Conservation (phyloP, 23 red algal genomes). For the Gracilaria gracilis region DNA sequence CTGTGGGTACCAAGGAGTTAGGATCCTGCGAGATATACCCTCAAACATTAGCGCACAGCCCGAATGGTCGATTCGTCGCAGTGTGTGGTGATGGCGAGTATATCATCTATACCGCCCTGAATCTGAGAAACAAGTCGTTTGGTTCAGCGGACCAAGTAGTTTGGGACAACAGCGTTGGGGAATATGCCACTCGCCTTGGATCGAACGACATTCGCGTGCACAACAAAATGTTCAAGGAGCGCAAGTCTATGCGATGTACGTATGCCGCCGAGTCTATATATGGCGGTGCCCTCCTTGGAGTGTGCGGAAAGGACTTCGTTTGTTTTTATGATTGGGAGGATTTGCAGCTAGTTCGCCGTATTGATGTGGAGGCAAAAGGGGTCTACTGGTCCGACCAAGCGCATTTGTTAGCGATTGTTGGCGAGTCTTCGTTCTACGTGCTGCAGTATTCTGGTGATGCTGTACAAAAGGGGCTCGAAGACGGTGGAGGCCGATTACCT, state of each 20-base stretch:
- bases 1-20: constrained; percentile 83
- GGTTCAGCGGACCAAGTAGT: constrained; percentile 94
- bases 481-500: constrained; percentile 55
- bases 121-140: constrained; percentile 95
- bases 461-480: constrained; percentile 77
- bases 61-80: constrained; percentile 98
- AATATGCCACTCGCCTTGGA: constrained; percentile 87
- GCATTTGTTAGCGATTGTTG: constrained; percentile 77
- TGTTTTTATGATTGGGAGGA: constrained; percentile 98
- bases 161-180: constrained; percentile 93
- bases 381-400: constrained; percentile 92
- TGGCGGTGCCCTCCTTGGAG: constrained; percentile 85
- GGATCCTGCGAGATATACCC: constrained; percentile 93
- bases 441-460: constrained; percentile 80
- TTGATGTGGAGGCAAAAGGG: constrained; percentile 84
- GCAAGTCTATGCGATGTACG: constrained; percentile 82
- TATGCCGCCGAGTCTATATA: constrained; percentile 84
- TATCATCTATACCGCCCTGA: constrained; percentile 97
- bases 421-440: constrained; percentile 85
- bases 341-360: constrained; percentile 87
- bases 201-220: constrained; percentile 86
- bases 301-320: constrained; percentile 87
- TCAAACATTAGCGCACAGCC: constrained; percentile 82
- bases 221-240: constrained; percentile 90
- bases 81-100: constrained; percentile 99